Percentiles rank a stretch among this genome's conserved stretches.
These are phyloP conservation scores for Ceratobasidium theobromae DNA, from an alignment of 1,284 basidiomycete species.

Conservation along the genomic window DNA sequence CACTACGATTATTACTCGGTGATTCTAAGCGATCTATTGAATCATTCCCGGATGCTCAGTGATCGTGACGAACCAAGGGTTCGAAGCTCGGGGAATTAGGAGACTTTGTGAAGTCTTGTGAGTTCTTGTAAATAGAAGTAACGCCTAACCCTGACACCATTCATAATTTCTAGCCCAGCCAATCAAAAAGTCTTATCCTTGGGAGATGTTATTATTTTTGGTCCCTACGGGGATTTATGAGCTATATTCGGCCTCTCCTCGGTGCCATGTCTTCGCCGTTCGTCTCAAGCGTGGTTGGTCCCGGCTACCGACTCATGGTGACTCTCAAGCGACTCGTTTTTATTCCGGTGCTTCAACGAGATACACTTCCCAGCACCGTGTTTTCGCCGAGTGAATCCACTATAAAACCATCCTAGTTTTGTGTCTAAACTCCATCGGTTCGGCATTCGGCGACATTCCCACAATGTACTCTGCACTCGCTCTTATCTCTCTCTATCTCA, in stretches of 20 bases:
- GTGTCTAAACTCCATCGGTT: conserved; percentile 7
- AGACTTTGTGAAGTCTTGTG: conserved; percentile 1
- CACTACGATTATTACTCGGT: neutral
- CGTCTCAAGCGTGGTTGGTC: neutral
- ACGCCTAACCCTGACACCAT: neutral
- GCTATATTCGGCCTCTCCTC: conserved; percentile 19
- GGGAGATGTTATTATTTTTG: neutral
- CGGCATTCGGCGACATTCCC: neutral
- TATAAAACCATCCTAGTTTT: conserved; percentile 9
- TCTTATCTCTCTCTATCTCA: conserved; percentile 34
- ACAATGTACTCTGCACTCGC: conserved; percentile 22
- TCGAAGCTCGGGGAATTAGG: conserved; percentile 21
- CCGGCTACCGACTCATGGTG: neutral
- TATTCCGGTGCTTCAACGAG: neutral
- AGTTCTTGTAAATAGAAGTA: neutral
- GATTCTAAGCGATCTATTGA: neutral
- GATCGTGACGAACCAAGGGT: neutral
- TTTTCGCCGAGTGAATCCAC: conserved; percentile 2
- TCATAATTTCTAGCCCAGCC: neutral
- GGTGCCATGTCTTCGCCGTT: neutral
- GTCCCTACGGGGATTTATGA: neutral
- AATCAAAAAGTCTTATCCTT: neutral
- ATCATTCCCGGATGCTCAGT: neutral
- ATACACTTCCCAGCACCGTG: neutral
- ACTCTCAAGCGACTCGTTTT: neutral